Evolutionary conservation across 225 moss, liverwort and hornwort species (phyloP).

Genomic region (Antitrichia curtipendula): DNA sequence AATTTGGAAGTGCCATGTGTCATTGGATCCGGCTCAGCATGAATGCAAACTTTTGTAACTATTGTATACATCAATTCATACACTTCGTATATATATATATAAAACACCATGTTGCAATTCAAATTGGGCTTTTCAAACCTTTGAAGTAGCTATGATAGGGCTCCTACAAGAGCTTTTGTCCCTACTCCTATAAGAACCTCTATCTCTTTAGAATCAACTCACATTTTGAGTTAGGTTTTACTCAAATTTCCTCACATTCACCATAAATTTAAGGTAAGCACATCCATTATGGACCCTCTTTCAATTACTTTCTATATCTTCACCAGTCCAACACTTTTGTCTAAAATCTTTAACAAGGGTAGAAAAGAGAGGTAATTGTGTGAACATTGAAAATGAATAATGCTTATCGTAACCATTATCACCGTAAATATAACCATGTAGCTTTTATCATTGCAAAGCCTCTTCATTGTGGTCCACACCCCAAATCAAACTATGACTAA

Average conservation of each 20-base stretch:
- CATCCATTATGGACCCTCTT: too few species aligned
- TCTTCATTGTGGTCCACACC: fast-evolving
- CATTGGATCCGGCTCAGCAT: fast-evolving
- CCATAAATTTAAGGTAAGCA: neutral
- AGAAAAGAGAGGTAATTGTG: fast-evolving
- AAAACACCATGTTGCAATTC: neutral
- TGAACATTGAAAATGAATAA: fast-evolving
- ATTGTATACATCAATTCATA: neutral
- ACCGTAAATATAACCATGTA: fast-evolving
- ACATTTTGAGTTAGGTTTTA: neutral
- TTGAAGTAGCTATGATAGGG: fast-evolving
- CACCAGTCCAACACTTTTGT: fast-evolving
- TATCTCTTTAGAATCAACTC: fast-evolving
- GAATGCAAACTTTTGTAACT: neutral
- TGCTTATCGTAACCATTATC: neutral
- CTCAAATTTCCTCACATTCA: neutral
- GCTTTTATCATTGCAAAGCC: neutral
- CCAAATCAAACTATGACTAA: too few species aligned
- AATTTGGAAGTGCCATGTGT: neutral
- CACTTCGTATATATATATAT: too few species aligned
- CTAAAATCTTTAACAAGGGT: neutral
- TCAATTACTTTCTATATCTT: neutral
- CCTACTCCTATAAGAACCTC: neutral
- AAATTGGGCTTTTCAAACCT: neutral
- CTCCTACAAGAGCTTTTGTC: neutral